Evolutionary conservation across 352 stramenopile genomes (phyloP), one percentile per base, ranked within the genome.

Genomic region (Globisporangium spinosum): DNA sequence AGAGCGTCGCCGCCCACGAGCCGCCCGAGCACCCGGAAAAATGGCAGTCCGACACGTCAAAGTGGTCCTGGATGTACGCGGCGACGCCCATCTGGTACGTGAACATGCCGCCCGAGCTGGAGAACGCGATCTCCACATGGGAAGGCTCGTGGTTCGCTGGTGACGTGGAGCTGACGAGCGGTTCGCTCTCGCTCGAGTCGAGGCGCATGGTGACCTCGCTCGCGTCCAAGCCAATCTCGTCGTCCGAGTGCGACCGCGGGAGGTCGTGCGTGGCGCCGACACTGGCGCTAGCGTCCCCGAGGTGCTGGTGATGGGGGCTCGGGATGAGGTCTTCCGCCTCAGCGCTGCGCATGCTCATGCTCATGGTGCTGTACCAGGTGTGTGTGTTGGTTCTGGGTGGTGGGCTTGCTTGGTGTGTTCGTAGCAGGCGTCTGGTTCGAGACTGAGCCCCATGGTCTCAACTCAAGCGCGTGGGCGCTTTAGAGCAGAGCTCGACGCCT

Each of bases 11-110:
- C 2, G 77, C 65, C 77, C 77, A 83, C 13, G 77, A 65, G 25
- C 77, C 77, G 8, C 77, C 77, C 6, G 77, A 83, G 65, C 76
- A 81, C 12, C 74, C 76, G 7, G 74, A 81, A 43, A 83, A 71
- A 32, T 73, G 77, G 64, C 77, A 83, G 20, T 73, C 64, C 7
- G 74, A 79, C n/a, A 83, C 57, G 62, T 81, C 71, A 59, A 83
- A 81, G 65, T 87, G 73, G 45, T 91, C 83, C 58, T 91, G 83
- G 9, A 91, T 70, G 70, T 85, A 91, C 38, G 83, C 82, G 0
- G 82, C 82, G 58, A 89, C 69, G 32, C 82, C 82, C 82, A 91
- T 91, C 70, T 91, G 83, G 65, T 89, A 91, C 9, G 89, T 79
- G 61, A 91, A 91, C 69, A 82, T 75, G 34, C 80, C 82, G 2